Conservation (phyloP, 345 rosid genomes). For the Euphorbia pulcherrima region DNA sequence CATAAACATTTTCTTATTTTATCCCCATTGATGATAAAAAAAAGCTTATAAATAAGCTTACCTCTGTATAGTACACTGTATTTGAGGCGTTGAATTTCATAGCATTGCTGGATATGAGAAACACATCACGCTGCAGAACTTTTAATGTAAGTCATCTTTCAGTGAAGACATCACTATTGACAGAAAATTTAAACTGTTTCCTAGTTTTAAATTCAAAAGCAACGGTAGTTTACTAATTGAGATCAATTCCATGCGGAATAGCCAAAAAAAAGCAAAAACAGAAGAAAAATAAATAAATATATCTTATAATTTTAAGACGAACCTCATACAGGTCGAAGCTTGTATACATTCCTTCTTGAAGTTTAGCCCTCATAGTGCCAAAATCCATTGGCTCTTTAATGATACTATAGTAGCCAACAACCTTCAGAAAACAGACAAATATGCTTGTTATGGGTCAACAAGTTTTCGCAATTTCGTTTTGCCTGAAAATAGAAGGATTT, state of each 20-base stretch:
- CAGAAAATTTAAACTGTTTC: not conserved
- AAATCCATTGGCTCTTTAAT: slow-evolving; percentile 33
- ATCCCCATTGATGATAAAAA: not conserved
- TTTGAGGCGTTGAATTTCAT: slow-evolving; percentile 24
- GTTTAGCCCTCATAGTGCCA: slow-evolving; percentile 34
- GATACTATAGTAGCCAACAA: slow-evolving; percentile 18
- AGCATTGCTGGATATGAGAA: slow-evolving; percentile 28
- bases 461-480: not conserved
- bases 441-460: not conserved
- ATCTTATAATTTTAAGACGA: not conserved
- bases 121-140: slow-evolving; percentile 29
- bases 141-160: not conserved
- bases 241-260: not conserved
- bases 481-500: not conserved
- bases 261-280: not conserved
- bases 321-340: slow-evolving; percentile 31
- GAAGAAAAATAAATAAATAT: too few relatives aligned
- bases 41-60: not conserved
- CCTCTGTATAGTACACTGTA: slow-evolving; percentile 21
- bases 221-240: not conserved
- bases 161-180: not conserved
- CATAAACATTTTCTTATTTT: not conserved
- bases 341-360: slow-evolving; percentile 27
- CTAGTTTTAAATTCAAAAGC: too few relatives aligned
- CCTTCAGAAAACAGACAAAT: slow-evolving; percentile 11